These are phyloP conservation scores for Aquilaria agallochum DNA, from an alignment of 441 rosid genomes.

Conservation along the genomic window DNA sequence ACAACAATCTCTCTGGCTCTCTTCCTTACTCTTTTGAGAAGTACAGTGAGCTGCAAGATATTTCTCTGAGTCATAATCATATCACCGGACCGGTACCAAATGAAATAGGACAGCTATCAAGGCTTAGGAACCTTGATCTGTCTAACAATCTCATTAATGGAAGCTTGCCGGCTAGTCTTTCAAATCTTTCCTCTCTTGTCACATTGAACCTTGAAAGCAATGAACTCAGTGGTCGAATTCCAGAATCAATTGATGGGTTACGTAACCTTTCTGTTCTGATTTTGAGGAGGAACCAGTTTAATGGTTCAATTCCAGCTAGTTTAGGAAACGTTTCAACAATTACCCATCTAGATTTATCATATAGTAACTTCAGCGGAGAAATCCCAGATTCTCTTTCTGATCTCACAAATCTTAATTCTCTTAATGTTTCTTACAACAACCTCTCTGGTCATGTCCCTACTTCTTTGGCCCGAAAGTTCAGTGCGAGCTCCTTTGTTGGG, in stretches of 20 bases:
- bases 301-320: conserved; percentile 48
- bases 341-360: conserved; percentile 50
- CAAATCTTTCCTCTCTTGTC: conserved; percentile 41
- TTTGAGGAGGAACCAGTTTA: conserved; percentile 46
- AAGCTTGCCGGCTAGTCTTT: conserved; percentile 37
- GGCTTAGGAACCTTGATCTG: conserved; percentile 33
- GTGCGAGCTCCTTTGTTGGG: conserved; percentile 66
- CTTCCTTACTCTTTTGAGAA: conserved; percentile 52
- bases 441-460: conserved; percentile 76
- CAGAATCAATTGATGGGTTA: conserved; percentile 26
- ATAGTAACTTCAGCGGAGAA: conserved; percentile 52
- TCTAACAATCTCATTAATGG: conserved; percentile 45
- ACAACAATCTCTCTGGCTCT: conserved; percentile 68
- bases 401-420: conserved; percentile 41
- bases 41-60: conserved; percentile 40
- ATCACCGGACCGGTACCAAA: conserved; percentile 42
- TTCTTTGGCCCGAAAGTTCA: conserved; percentile 56
- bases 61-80: conserved; percentile 39
- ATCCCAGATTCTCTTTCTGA: conserved; percentile 58
- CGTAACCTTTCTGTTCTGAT: conserved; percentile 47
- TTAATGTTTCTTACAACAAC: conserved; percentile 78
- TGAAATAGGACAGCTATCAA: conserved; percentile 35
- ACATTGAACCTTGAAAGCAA: conserved; percentile 30
- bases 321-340: conserved; percentile 54
- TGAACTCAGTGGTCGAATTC: conserved; percentile 21